Conservation (phyloP, 2,329 filamentous ascomycete genomes). For the Gyromitra esculenta region DNA sequence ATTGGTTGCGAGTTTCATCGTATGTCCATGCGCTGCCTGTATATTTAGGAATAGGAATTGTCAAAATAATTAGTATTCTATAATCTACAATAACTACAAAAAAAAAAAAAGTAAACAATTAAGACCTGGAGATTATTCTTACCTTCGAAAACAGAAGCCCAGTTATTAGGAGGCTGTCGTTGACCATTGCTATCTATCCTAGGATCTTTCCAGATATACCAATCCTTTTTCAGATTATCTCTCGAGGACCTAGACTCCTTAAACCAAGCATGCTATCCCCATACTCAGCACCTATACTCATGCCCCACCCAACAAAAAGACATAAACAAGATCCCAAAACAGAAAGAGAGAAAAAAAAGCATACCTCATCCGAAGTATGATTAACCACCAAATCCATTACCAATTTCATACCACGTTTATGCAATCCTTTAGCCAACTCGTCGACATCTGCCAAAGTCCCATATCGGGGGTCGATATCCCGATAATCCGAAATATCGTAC, state of each 20-base stretch:
- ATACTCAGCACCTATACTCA: conserved; percentile 3
- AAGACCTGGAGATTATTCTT: neutral
- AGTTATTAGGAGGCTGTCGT: conserved; percentile 63
- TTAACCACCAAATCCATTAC: conserved; percentile 82
- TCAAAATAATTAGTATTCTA: conserved; percentile 2
- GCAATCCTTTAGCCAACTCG: conserved; percentile 68
- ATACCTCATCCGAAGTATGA: conserved; percentile 73
- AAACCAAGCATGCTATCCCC: conserved; percentile 67
- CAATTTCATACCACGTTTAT: conserved; percentile 73
- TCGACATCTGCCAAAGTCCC: conserved; percentile 75
- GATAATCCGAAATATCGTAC: conserved; percentile 75
- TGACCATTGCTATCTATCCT: conserved; percentile 60
- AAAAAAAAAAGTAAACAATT: neutral
- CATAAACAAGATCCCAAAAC: neutral
- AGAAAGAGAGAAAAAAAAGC: neutral
- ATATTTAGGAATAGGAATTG: neutral
- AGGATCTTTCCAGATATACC: conserved; percentile 68
- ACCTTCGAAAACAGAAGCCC: conserved; percentile 63
- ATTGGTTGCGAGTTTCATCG: conserved; percentile 65
- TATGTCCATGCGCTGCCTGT: conserved; percentile 65
- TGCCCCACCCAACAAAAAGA: neutral
- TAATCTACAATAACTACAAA: neutral
- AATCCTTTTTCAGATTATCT: conserved; percentile 66
- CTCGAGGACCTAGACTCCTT: conserved; percentile 66
- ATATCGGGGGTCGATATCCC: conserved; percentile 72